A percentile compares a stretch with the other conserved stretches of the same genome.
These are phyloP conservation scores for Geoglossum glabrum DNA, from an alignment of 495 filamentous ascomycete genomes.

Conservation along the genomic window DNA sequence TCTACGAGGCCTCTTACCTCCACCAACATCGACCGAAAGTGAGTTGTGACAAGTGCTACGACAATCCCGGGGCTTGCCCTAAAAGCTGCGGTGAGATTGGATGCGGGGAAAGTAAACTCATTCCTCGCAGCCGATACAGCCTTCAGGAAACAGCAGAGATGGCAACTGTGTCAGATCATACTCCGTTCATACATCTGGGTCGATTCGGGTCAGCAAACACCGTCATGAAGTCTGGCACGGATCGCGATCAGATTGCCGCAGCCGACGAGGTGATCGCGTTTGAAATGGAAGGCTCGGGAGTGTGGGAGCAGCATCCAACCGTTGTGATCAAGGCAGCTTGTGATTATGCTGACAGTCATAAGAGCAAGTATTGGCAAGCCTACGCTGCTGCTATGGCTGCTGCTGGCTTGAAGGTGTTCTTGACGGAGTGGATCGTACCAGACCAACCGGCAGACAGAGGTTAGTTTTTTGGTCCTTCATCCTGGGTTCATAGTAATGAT, in stretches of 20 bases:
- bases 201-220: not conserved
- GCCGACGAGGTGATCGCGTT: slow-evolving; percentile 5
- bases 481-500: no score
- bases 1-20: not conserved
- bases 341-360: slow-evolving; percentile 6
- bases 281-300: slow-evolving; percentile 12
- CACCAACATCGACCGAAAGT: not conserved
- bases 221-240: not conserved
- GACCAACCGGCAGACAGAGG: no score
- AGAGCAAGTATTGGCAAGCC: not conserved
- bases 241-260: slow-evolving; percentile 3
- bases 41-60: no score
- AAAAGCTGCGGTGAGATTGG: no score
- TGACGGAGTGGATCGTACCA: not conserved
- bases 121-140: no score
- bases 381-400: not conserved
- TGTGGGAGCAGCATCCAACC: slow-evolving; percentile 5
- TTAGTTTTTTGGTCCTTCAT: no score
- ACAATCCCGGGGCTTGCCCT: no score
- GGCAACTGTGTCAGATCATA: no score
- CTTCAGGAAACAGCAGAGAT: no score
- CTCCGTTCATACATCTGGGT: not conserved
- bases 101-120: no score
- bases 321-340: slow-evolving; percentile 7
- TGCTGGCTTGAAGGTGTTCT: not conserved